Percentiles rank a stretch among this genome's conserved stretches.
Evolutionary conservation across 306 rosid genomes (phyloP).

Genomic region (Hippophae rhamnoides): DNA sequence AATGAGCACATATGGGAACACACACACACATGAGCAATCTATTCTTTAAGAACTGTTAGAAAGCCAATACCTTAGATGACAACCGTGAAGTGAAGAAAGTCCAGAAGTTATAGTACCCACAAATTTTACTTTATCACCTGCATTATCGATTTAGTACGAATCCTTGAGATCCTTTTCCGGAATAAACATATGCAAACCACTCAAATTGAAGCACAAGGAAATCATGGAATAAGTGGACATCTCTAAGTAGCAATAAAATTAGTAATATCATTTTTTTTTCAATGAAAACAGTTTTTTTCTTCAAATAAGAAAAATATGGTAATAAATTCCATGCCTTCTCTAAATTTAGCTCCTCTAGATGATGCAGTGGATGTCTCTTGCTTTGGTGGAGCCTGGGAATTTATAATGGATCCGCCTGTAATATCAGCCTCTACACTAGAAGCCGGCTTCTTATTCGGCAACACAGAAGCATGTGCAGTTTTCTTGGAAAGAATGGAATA

Average conservation of each 20-base stretch:
- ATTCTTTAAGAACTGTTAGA: too few species aligned
- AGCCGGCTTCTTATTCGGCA: constrained; percentile 64
- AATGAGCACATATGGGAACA: too few species aligned
- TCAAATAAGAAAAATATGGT: too few species aligned
- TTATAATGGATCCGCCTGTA: constrained; percentile 63
- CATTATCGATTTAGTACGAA: constrained; percentile 11
- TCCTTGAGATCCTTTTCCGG: neutral
- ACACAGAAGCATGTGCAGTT: constrained; percentile 20
- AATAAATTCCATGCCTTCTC: constrained; percentile 40
- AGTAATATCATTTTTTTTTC: too few species aligned
- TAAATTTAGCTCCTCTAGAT: constrained; percentile 55
- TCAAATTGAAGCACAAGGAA: neutral
- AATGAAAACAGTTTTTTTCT: too few species aligned
- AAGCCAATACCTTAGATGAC: constrained; percentile 50
- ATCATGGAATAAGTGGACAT: neutral
- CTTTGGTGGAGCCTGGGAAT: constrained; percentile 65
- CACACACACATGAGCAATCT: too few species aligned
- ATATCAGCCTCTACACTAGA: constrained; percentile 90
- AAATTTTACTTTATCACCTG: constrained; percentile 89
- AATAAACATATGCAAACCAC: neutral
- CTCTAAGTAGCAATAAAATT: neutral
- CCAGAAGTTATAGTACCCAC: constrained; percentile 53
- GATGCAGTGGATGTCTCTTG: constrained; percentile 85
- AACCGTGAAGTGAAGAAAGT: constrained; percentile 32
- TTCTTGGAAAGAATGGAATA: constrained; percentile 50